phyloP scores from a whole-genome alignment of 2,329 filamentous ascomycete species.

The Ophiostoma sp. region DNA sequence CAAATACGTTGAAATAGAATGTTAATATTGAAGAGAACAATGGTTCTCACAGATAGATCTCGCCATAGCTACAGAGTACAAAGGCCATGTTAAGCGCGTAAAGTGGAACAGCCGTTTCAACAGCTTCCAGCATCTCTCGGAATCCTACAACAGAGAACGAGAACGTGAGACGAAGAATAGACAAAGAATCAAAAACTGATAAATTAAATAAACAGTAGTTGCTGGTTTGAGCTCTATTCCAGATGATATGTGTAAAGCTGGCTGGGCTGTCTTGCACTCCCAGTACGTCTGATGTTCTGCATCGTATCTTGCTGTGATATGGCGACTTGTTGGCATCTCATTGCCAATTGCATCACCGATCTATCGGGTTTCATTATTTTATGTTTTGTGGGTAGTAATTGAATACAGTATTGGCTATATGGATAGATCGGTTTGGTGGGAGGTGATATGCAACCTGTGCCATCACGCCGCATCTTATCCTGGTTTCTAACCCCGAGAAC shows the following conservation, averaged over 20 bases:
- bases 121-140: neutral
- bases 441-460: too few relatives aligned
- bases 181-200: neutral
- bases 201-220: neutral
- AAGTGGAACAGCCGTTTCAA: slow-evolving; percentile 10
- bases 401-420: too few relatives aligned
- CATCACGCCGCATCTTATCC: neutral
- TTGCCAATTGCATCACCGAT: too few relatives aligned
- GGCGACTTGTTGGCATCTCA: neutral
- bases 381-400: too few relatives aligned
- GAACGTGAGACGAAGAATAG: neutral
- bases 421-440: too few relatives aligned
- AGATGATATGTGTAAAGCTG: neutral
- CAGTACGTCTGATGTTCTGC: neutral
- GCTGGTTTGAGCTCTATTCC: neutral
- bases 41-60: neutral
- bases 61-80: neutral
- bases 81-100: neutral
- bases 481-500: neutral
- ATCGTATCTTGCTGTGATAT: neutral
- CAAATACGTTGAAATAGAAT: neutral
- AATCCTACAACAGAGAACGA: neutral
- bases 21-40: neutral
- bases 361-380: too few relatives aligned
- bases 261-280: neutral